Conservation (phyloP, 495 filamentous ascomycete genomes). For the Aspergillus mulundensis region DNA sequence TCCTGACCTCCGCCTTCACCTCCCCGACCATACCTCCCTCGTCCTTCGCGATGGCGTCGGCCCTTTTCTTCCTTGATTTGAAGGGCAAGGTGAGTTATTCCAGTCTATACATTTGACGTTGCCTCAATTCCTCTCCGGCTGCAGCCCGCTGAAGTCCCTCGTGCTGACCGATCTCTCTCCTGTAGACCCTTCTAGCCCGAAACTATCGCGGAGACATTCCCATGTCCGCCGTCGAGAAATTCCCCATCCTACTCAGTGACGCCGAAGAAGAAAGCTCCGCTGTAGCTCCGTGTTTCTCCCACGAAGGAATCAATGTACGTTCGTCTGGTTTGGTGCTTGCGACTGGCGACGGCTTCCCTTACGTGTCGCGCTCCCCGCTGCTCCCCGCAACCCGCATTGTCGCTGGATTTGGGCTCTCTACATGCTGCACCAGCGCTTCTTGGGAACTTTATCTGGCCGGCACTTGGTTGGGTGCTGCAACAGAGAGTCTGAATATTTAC, state of each 20-base stretch:
- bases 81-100: slow-evolving; percentile 88
- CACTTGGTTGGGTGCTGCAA: neutral
- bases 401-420: neutral
- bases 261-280: slow-evolving; percentile 99
- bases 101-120: neutral
- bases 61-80: slow-evolving; percentile 97
- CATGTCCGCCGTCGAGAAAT: slow-evolving; percentile 99
- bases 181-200: slow-evolving; percentile 90
- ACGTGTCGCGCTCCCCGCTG: slow-evolving; percentile 10
- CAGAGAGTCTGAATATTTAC: neutral
- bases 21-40: slow-evolving; percentile 5
- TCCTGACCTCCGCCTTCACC: slow-evolving; percentile 10
- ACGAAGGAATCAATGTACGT: slow-evolving; percentile 95
- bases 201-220: slow-evolving; percentile 99
- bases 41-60: slow-evolving; percentile 77
- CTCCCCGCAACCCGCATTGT: slow-evolving; percentile 14
- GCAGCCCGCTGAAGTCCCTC: neutral
- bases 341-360: neutral
- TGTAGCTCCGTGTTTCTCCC: slow-evolving; percentile 96
- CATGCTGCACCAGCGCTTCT: neutral
- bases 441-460: too few relatives aligned
- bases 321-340: slow-evolving; percentile 24
- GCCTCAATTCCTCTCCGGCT: slow-evolving; percentile 2
- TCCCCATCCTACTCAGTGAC: slow-evolving; percentile 93
- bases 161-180: slow-evolving; percentile 27